Conservation (phyloP, 2,329 filamentous ascomycete species). For the Talaromyces sp. region DNA sequence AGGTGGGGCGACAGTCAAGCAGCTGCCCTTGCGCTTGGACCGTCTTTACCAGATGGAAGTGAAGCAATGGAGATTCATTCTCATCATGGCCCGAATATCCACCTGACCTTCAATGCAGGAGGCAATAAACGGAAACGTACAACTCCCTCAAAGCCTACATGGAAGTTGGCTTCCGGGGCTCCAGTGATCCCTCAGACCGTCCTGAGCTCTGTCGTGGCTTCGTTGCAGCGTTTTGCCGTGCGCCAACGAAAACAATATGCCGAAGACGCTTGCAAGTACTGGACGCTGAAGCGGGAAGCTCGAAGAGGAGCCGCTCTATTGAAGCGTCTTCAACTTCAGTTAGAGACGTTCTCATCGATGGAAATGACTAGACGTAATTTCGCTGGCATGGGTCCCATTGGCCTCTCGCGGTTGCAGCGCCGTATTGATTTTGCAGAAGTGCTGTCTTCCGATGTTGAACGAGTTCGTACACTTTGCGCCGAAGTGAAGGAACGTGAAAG, state of each 20-base stretch:
- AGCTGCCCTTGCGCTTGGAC: conserved; percentile 75
- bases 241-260: conserved; percentile 89
- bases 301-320: conserved; percentile 85
- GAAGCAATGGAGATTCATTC: conserved; percentile 46
- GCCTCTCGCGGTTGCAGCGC: conserved; percentile 70
- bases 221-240: conserved; percentile 76
- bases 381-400: conserved; percentile 84
- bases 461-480: conserved; percentile 66
- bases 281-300: conserved; percentile 94
- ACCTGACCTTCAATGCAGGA: conserved; percentile 52
- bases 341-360: conserved; percentile 96
- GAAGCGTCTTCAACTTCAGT: conserved; percentile 87
- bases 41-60: conserved; percentile 57
- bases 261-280: conserved; percentile 91
- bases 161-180: conserved; percentile 91
- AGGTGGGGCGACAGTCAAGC: conserved; percentile 90
- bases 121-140: conserved; percentile 58
- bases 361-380: conserved; percentile 95
- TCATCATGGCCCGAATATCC: conserved; percentile 41
- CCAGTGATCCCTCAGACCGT: conserved; percentile 89
- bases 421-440: conserved; percentile 84
- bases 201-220: conserved; percentile 78
- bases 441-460: conserved; percentile 63
- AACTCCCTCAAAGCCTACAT: conserved; percentile 62
- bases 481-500: conserved; percentile 71